Evolutionary conservation across 352 stramenopile genomes (phyloP).

Genomic region (Globisporangium apiculatum): DNA sequence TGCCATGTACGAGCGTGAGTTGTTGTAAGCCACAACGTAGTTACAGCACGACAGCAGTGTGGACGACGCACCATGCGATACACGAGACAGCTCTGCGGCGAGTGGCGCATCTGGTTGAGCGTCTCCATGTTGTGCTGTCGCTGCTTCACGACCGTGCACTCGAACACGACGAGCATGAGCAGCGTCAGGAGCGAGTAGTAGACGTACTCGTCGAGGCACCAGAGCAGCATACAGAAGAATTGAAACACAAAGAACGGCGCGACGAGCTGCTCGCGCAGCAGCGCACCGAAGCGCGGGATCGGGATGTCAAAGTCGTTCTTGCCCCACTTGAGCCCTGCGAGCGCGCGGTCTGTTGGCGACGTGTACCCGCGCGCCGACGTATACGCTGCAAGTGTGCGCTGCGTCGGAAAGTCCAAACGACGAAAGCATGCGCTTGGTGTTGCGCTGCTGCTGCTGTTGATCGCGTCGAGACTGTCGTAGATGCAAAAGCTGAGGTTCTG

Average conservation of each 20-base stretch:
- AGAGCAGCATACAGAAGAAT: slow-evolving; percentile 93
- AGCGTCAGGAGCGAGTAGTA: slow-evolving; percentile 96
- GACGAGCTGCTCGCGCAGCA: slow-evolving; percentile 91
- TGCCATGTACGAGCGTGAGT: not conserved
- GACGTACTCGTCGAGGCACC: slow-evolving; percentile 97
- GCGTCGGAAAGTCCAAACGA: slow-evolving; percentile 39
- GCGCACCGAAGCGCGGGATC: slow-evolving; percentile 70
- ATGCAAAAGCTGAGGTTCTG: slow-evolving; percentile 77
- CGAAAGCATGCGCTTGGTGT: slow-evolving; percentile 19
- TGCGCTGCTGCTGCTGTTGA: slow-evolving; percentile 11
- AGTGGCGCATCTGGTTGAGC: slow-evolving; percentile 79
- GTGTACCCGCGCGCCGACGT: slow-evolving; percentile 14
- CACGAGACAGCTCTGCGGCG: slow-evolving; percentile 64
- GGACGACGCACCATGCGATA: slow-evolving; percentile 32
- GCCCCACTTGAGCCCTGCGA: slow-evolving; percentile 30
- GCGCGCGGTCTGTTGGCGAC: slow-evolving; percentile 7
- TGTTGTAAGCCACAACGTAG: not conserved
- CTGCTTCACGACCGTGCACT: slow-evolving; percentile 90
- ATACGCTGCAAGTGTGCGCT: slow-evolving; percentile 21
- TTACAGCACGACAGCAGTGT: not conserved
- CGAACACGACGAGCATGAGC: slow-evolving; percentile 92
- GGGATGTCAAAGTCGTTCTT: slow-evolving; percentile 86
- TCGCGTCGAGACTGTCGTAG: slow-evolving; percentile 25
- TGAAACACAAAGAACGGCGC: slow-evolving; percentile 98
- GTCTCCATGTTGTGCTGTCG: slow-evolving; percentile 84